A percentile compares a stretch with the other conserved stretches of the same genome.
Conservation (phyloP, 129 eudicot species). For the Flaveria brownii region DNA sequence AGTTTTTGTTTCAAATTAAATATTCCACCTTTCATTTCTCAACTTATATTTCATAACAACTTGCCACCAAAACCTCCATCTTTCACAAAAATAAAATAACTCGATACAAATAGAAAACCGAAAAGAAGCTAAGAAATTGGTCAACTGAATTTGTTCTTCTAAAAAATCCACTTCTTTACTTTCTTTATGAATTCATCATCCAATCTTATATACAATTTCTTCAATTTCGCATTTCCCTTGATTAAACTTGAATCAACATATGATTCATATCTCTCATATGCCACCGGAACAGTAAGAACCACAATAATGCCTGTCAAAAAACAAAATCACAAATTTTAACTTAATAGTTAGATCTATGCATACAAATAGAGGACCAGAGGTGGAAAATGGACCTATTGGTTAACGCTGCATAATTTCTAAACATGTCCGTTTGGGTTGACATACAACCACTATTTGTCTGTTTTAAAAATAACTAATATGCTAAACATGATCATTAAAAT, state of each 20-base stretch:
- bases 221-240: slow-evolving; percentile 40
- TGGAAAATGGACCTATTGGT: not conserved
- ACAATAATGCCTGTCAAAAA: slow-evolving; percentile 57
- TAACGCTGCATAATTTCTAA: not conserved
- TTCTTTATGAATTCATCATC: slow-evolving; percentile 48
- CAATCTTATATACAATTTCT: slow-evolving; percentile 42
- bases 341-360: not conserved
- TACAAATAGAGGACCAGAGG: no score
- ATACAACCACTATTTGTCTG: not conserved
- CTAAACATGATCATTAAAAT: not conserved
- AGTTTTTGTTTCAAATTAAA: not conserved
- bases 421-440: not conserved
- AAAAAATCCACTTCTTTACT: slow-evolving; percentile 56
- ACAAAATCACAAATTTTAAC: not conserved
- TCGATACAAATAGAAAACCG: slow-evolving; percentile 26
- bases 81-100: slow-evolving; percentile 8
- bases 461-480: not conserved
- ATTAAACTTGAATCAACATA: slow-evolving; percentile 45
- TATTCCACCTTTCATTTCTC: slow-evolving; percentile 21
- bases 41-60: slow-evolving; percentile 19
- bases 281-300: slow-evolving; percentile 68
- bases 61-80: slow-evolving; percentile 25
- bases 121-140: slow-evolving; percentile 11
- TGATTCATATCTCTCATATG: slow-evolving; percentile 74
- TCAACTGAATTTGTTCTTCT: slow-evolving; percentile 56